Evolutionary conservation across 2,329 filamentous ascomycete genomes (phyloP).

Genomic region (Aspergillus vadensis): DNA sequence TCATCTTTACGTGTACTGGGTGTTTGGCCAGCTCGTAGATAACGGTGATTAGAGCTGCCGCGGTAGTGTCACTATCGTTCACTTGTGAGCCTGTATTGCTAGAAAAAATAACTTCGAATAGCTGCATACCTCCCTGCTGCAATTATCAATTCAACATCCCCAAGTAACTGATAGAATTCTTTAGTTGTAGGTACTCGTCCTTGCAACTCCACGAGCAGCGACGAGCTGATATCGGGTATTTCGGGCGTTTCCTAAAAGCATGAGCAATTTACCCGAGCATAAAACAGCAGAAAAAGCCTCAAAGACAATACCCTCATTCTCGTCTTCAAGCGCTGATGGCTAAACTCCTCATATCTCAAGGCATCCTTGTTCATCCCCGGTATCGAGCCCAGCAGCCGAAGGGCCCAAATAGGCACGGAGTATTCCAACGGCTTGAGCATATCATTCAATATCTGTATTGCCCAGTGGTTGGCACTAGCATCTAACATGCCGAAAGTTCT

Average conservation of each 20-base stretch:
- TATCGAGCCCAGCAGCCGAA: neutral
- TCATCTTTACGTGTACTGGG: neutral
- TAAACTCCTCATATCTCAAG: neutral
- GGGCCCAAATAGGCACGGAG: neutral
- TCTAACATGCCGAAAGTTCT: conserved; percentile 9
- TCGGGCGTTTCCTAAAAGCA: neutral
- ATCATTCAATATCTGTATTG: neutral
- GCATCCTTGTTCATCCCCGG: neutral
- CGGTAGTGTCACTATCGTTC: conserved; percentile 9
- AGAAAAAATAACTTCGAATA: too few relatives aligned
- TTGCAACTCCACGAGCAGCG: neutral
- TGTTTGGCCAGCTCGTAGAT: conserved; percentile 3
- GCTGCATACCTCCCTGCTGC: neutral
- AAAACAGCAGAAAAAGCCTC: neutral
- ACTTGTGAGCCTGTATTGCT: neutral
- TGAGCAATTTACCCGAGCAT: neutral
- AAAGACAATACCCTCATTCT: neutral
- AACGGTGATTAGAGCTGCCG: neutral
- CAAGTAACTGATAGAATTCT: neutral
- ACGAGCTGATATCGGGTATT: neutral
- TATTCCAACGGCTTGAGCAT: neutral
- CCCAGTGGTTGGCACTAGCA: neutral
- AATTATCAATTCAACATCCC: neutral
- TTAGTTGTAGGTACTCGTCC: neutral
- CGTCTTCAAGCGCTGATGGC: neutral